Percentiles rank a stretch among this genome's conserved stretches.
Conservation (phyloP, 495 filamentous ascomycete species). For the Podospora didyma region DNA sequence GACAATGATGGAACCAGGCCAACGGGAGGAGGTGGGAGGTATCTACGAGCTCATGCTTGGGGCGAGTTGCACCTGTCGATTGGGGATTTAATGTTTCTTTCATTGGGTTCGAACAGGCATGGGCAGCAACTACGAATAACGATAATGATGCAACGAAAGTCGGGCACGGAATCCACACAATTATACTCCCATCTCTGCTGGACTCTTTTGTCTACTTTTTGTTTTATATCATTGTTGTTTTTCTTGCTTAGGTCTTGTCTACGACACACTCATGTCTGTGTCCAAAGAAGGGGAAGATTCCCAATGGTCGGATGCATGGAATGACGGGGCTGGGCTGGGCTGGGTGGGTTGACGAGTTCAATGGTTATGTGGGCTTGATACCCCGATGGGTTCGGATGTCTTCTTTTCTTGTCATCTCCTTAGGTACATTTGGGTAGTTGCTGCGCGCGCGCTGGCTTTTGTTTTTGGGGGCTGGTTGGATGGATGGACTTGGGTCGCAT, state of each 20-base stretch:
- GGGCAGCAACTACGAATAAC: not conserved
- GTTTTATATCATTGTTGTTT: not conserved
- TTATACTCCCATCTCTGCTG: not conserved
- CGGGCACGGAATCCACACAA: not conserved
- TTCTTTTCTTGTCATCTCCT: not conserved
- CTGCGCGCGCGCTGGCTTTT: not conserved
- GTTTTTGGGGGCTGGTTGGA: not conserved
- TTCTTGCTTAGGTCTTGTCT: not conserved
- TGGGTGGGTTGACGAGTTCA: not conserved
- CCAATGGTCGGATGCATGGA: not conserved
- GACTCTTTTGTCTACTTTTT: not conserved
- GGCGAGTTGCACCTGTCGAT: not conserved
- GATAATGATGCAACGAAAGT: not conserved
- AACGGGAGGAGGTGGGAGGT: not conserved
- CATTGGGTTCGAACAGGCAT: not conserved
- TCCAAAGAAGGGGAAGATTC: too few species aligned
- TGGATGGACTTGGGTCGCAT: not conserved
- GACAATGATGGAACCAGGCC: conserved; percentile 1
- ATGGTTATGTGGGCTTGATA: not conserved
- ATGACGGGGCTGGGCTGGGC: not conserved
- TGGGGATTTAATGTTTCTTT: not conserved
- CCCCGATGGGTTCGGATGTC: not conserved
- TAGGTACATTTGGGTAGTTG: too few species aligned
- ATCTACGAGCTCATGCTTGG: not conserved
- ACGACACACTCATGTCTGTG: not conserved